These are phyloP conservation scores for Pichia sp. DNA, from an alignment of 1,139 yeast genomes.

Conservation along the genomic window DNA sequence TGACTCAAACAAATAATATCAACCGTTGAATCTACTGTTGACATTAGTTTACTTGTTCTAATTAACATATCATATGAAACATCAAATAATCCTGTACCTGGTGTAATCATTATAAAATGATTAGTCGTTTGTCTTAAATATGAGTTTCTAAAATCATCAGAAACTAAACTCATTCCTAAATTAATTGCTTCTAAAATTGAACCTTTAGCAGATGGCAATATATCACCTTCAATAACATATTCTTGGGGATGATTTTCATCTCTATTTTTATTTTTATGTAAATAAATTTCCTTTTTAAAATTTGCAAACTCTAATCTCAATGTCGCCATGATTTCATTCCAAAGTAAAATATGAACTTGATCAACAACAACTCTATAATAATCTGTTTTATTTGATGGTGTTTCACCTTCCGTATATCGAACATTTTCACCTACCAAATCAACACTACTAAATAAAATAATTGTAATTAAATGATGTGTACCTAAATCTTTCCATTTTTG, in stretches of 20 bases:
- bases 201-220: constrained; percentile 84
- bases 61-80: constrained; percentile 76
- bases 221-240: constrained; percentile 45
- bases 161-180: constrained; percentile 69
- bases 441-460: constrained; percentile 79
- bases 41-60: constrained; percentile 68
- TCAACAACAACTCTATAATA: constrained; percentile 93
- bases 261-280: constrained; percentile 32
- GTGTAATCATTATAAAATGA: constrained; percentile 79
- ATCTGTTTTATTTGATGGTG: constrained; percentile 61
- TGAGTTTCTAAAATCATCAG: constrained; percentile 78
- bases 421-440: constrained; percentile 58
- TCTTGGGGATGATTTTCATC: constrained; percentile 24
- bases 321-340: constrained; percentile 90
- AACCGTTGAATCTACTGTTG: constrained; percentile 75
- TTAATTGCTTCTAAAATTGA: constrained; percentile 84
- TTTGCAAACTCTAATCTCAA: constrained; percentile 78
- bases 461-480: constrained; percentile 86
- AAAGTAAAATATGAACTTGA: constrained; percentile 73
- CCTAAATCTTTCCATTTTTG: constrained; percentile 80
- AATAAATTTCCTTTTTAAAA: constrained; percentile 68
- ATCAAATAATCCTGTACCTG: constrained; percentile 91
- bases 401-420: constrained; percentile 64
- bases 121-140: constrained; percentile 82
- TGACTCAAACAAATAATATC: constrained; percentile 85